Evolutionary conservation across 768 basidiomycete species (phyloP), one percentile per base, ranked within the genome.

Genomic region (Psilocybe tampanensis): DNA sequence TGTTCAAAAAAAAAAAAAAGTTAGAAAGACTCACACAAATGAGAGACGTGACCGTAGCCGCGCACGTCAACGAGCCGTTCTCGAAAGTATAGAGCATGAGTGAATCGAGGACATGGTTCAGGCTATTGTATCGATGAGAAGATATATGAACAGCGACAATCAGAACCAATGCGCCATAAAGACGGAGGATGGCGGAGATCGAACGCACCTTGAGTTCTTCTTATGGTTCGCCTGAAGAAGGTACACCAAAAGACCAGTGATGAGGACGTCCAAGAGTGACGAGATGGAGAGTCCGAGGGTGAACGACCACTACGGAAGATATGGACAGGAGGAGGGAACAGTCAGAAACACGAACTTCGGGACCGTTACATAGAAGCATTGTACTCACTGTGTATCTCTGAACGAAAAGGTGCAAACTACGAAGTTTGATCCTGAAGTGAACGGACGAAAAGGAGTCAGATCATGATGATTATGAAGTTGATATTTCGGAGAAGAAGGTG

Each of bases 81-180:
- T 85, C 83, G 43, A 84, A 76, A 0, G 81, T 77, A 58, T 84
- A 84, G 1, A 81, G 59, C 39, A 83, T 79, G 44, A 83, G 70
- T 0, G 70, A 64, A 54, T 82, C 75, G 21, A 85, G 72, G 22
- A 84, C 59, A 8, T 75, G 74, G 56, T 82, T 79, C 63, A 84
- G 59, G 51, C 81, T 83, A 11, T 1, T 29, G 2, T n/a, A n/a
- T n/a, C n/a, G n/a, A n/a, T n/a, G n/a, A n/a, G n/a, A n/a, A n/a
- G n/a, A n/a, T n/a, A n/a, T n/a, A n/a, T n/a, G n/a, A n/a, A n/a
- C n/a, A n/a, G n/a, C n/a, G n/a, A n/a, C n/a, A n/a, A n/a, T n/a
- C n/a, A n/a, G n/a, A n/a, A n/a, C n/a, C n/a, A n/a, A n/a, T n/a
- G n/a, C n/a, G n/a, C n/a, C n/a, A n/a, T n/a, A n/a, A 11, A 17